Base-by-base conservation (phyloP, 2,329 filamentous ascomycete genomes). In the Macroventuria anomochaeta region DNA sequence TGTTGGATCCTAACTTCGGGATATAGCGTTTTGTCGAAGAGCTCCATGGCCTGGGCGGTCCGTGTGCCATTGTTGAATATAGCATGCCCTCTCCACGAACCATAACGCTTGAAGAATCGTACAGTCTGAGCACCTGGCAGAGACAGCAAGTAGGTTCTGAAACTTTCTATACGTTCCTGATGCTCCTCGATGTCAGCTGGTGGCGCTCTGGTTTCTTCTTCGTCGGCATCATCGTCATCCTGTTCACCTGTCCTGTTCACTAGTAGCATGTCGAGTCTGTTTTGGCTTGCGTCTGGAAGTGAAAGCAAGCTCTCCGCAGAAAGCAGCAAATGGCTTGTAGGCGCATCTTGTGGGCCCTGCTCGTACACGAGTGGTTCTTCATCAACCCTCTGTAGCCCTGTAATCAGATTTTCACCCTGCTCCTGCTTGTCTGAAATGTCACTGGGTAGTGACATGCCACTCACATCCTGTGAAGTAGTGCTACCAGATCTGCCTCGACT, bases 241-340 rank as follows among this genome's bases (percentile, higher is more conserved):
- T 37, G 10, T 23, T 52, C 17, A 5, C 34, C 25, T 2, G 34
- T 10, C 4, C 54, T 53, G 6, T 51, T 31, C 13, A 53, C 33
- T 2, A 68, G 46, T 2, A 68, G 34, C 3, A 59, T 37, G 0
- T 67, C 55, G 3, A 72, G 17, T 46, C 65, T 53, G n/a, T 58
- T 58, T 6, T 59, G 40, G 20, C 56, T 68, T 2, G 57, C 49
- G 43, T 72, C 66, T 5, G 69, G 66, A n/a, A 71, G 17, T 32
- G 58, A 53, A 13, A 58, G 59, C n/a, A 73, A 48, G 8, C 57
- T 59, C 38, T 69, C 63, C 13, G 53, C 55, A 20, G 67, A 71
- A 5, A 73, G 53, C 5, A 55, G 10, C n/a, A 17, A 15, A 15
- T 40, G 28, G 7, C 17, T 40, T 21, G 8, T 3, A 18, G 33